Evolutionary conservation across 2,329 filamentous ascomycete genomes (phyloP).

Genomic region (Monosporascus sp.): DNA sequence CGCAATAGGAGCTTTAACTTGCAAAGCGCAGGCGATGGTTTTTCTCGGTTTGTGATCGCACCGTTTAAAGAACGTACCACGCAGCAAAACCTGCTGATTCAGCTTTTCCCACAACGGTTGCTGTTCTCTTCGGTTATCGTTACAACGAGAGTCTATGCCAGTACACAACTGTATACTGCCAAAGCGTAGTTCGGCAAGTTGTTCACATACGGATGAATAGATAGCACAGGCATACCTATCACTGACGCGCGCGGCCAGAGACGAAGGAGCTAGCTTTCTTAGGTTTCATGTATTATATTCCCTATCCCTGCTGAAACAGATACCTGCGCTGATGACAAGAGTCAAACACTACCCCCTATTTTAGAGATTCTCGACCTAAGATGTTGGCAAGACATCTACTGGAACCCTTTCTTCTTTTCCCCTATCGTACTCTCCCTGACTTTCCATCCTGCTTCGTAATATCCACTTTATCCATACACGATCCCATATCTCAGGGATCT

Average conservation of each 20-base stretch:
- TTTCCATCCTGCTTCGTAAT: background rate
- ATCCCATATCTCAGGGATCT: conserved; percentile 1
- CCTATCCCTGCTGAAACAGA: conserved; percentile 15
- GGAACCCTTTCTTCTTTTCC: conserved; percentile 1
- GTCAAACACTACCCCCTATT: conserved; percentile 7
- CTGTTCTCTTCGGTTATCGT: no score
- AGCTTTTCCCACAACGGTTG: no score
- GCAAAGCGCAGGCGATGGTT: no score
- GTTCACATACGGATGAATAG: background rate
- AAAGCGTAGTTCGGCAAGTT: no score
- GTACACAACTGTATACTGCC: no score
- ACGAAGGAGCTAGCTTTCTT: conserved; percentile 1
- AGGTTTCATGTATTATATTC: conserved; percentile 21
- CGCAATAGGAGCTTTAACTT: no score
- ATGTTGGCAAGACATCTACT: conserved; percentile 1
- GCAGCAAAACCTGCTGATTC: no score
- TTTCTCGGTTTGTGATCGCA: no score
- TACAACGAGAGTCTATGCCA: no score
- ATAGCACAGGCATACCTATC: background rate
- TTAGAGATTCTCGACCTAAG: background rate
- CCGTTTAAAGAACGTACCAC: no score
- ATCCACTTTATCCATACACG: background rate
- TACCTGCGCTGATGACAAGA: conserved; percentile 11
- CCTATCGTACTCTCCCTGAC: background rate
- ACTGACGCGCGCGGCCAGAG: background rate